Conservation (phyloP, 371 early-diverging fungal species). For the Dichotomocladium elegans region DNA sequence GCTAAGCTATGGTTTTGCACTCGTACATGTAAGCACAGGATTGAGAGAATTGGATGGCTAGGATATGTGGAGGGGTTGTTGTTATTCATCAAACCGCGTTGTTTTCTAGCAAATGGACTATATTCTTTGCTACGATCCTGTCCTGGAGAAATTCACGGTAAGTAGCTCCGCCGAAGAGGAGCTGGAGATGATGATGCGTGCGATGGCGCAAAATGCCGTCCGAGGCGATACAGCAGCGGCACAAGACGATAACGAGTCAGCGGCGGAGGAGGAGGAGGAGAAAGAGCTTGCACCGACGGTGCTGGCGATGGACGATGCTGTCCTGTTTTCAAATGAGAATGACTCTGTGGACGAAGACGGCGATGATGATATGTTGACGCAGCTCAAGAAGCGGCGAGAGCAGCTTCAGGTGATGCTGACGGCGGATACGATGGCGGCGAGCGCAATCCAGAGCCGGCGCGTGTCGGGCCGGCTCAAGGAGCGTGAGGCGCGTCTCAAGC, state of each 20-base stretch:
- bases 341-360: slow-evolving; percentile 27
- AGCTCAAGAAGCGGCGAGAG: slow-evolving; percentile 40
- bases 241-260: not conserved
- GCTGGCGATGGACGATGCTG: slow-evolving; percentile 42
- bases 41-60: not conserved
- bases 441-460: slow-evolving; percentile 14
- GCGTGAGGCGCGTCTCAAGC: slow-evolving; percentile 26
- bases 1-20: slow-evolving; percentile 38
- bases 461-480: slow-evolving; percentile 27
- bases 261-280: not conserved
- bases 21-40: slow-evolving; percentile 54
- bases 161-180: slow-evolving; percentile 12
- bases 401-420: slow-evolving; percentile 30
- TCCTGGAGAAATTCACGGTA: slow-evolving; percentile 25
- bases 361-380: slow-evolving; percentile 38
- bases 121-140: slow-evolving; percentile 33
- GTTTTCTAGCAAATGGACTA: slow-evolving; percentile 28
- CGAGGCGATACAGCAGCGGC: not conserved
- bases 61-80: not conserved
- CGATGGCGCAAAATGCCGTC: not conserved
- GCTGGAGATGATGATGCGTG: not conserved
- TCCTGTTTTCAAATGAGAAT: slow-evolving; percentile 26
- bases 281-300: slow-evolving; percentile 10
- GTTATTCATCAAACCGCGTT: not conserved
- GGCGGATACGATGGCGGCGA: slow-evolving; percentile 13